phyloP scores from a whole-genome alignment of 1,284 basidiomycete genomes.

The Leucoagaricus sp. region DNA sequence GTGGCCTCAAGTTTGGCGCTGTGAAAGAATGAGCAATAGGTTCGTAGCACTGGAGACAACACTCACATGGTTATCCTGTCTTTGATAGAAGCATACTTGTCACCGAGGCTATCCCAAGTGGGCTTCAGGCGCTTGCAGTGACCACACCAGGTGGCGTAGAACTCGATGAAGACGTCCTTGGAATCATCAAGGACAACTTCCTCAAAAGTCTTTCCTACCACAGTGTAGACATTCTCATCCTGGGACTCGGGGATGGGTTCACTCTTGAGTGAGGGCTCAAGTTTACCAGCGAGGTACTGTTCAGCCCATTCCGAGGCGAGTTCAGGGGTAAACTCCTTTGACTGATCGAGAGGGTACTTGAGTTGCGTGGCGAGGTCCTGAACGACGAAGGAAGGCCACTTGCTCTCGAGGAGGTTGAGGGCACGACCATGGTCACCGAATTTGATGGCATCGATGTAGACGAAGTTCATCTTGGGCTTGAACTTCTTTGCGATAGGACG shows the following conservation, averaged over 20 bases:
- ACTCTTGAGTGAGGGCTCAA: constrained; percentile 89
- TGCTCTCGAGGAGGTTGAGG: constrained; percentile 81
- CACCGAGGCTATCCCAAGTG: constrained; percentile 89
- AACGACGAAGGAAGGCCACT: constrained; percentile 94
- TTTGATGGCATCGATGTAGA: constrained; percentile 96
- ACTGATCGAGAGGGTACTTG: constrained; percentile 89
- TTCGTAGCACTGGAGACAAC: constrained; percentile 9
- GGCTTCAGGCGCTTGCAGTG: constrained; percentile 98
- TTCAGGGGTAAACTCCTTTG: constrained; percentile 57
- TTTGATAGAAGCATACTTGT: constrained; percentile 79
- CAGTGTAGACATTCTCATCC: constrained; percentile 79
- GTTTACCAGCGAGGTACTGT: constrained; percentile 70
- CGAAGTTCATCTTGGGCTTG: constrained; percentile 94
- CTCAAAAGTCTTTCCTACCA: constrained; percentile 93
- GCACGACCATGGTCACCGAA: constrained; percentile 96
- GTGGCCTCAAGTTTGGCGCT: constrained; percentile 97
- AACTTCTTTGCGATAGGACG: constrained; percentile 77
- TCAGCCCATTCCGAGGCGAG: constrained; percentile 63
- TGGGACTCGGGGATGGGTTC: constrained; percentile 85
- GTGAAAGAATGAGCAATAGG: constrained; percentile 19
- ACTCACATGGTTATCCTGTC: constrained; percentile 83
- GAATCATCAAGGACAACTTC: constrained; percentile 82
- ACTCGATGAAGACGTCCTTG: constrained; percentile 97
- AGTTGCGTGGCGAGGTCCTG: constrained; percentile 84
- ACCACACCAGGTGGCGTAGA: constrained; percentile 96